Conservation (phyloP, 495 filamentous ascomycete genomes). For the Terfezia claveryi region DNA sequence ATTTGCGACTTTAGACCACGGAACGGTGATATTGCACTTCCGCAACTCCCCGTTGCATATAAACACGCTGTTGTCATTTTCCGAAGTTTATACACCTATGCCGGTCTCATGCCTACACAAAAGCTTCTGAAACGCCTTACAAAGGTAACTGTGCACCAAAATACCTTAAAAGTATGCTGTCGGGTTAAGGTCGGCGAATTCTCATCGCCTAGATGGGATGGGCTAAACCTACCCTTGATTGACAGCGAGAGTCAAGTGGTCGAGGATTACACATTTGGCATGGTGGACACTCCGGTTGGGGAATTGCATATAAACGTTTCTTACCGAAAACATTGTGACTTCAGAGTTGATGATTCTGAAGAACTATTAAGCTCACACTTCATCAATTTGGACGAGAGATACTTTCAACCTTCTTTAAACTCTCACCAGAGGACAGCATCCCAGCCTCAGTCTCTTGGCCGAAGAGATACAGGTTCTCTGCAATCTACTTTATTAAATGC, state of each 20-base stretch:
- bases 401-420: constrained; percentile 55
- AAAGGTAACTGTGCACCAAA: constrained; percentile 36
- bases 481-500: constrained; percentile 28
- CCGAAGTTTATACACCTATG: constrained; percentile 67
- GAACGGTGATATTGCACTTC: constrained; percentile 6
- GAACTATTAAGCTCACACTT: constrained; percentile 84
- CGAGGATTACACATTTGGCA: constrained; percentile 55
- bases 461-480: constrained; percentile 45
- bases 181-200: constrained; percentile 43
- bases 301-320: constrained; percentile 57
- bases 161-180: constrained; percentile 53
- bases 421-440: constrained; percentile 12
- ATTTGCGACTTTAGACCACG: not conserved
- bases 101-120: constrained; percentile 69
- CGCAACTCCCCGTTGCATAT: constrained; percentile 63
- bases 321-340: constrained; percentile 72
- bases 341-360: constrained; percentile 78
- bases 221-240: constrained; percentile 48
- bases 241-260: constrained; percentile 41
- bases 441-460: constrained; percentile 10
- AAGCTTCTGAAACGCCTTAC: constrained; percentile 55
- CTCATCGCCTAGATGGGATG: constrained; percentile 31
- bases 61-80: constrained; percentile 92
- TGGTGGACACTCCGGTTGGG: constrained; percentile 67
- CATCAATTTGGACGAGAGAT: constrained; percentile 74